Conservation (phyloP, 176 grass and related monocot species). For the Carex scoparia region DNA sequence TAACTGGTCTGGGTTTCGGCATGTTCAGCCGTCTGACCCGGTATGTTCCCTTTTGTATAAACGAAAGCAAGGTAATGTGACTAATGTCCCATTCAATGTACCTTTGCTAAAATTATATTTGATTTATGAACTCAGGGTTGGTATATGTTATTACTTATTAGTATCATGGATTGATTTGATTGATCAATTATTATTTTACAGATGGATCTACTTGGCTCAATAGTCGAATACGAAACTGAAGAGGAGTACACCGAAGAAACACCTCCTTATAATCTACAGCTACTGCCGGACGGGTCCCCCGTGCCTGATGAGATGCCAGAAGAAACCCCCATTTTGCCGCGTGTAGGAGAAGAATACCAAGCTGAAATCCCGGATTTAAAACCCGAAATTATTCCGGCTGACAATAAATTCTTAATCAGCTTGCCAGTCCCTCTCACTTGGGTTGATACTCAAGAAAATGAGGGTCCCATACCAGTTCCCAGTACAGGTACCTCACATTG, state of each 20-base stretch:
- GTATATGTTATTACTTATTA: slow-evolving; percentile 4
- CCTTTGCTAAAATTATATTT: not conserved
- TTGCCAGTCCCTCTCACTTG: slow-evolving; percentile 56
- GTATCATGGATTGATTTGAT: slow-evolving; percentile 1
- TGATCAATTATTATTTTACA: slow-evolving; percentile 13
- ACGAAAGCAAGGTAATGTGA: not conserved
- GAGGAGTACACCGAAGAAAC: slow-evolving; percentile 18
- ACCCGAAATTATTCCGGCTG: slow-evolving; percentile 18
- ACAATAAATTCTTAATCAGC: slow-evolving; percentile 36
- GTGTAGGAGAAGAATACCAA: slow-evolving; percentile 73
- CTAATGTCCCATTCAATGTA: not conserved
- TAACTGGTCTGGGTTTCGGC: not conserved
- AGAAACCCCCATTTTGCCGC: slow-evolving; percentile 45
- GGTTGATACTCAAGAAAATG: slow-evolving; percentile 28
- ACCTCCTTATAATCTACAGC: slow-evolving; percentile 23
- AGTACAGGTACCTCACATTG: slow-evolving; percentile 37
- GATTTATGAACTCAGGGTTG: not conserved
- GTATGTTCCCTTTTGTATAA: not conserved
- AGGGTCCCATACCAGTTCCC: slow-evolving; percentile 46
- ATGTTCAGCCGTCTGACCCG: not conserved
- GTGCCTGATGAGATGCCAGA: slow-evolving; percentile 40
- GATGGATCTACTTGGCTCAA: slow-evolving; percentile 27
- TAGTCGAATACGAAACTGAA: slow-evolving; percentile 5
- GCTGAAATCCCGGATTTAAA: slow-evolving; percentile 60
- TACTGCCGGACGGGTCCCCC: slow-evolving; percentile 39